Conservation (phyloP, 1,139 yeast genomes). For the Sugiyamaella grinbergsii region DNA sequence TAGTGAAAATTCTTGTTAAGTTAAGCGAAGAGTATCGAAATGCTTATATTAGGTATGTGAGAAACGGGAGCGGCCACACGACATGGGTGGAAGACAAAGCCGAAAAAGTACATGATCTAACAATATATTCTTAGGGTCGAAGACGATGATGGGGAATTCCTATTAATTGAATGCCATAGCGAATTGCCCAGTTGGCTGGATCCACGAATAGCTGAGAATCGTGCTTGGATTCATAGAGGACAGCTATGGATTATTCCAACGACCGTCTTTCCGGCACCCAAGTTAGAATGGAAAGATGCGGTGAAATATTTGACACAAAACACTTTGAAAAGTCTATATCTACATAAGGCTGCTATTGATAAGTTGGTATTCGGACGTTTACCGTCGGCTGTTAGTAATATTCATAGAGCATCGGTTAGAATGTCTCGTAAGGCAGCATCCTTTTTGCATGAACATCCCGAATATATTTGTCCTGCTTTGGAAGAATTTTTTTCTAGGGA, state of each 20-base stretch:
- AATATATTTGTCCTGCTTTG: conserved; percentile 25
- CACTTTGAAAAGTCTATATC: not conserved
- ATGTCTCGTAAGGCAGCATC: conserved; percentile 30
- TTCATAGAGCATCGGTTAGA: conserved; percentile 25
- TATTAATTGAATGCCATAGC: conserved; percentile 54
- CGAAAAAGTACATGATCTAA: not conserved
- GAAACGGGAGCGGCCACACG: not conserved
- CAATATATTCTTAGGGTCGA: conserved; percentile 35
- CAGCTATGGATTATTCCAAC: conserved; percentile 32
- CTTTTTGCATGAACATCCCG: conserved; percentile 28
- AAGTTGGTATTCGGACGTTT: not conserved
- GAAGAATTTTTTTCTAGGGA: conserved; percentile 18
- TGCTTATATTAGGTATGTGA: conserved; percentile 46
- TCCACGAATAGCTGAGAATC: conserved; percentile 47
- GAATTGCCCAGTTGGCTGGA: conserved; percentile 50
- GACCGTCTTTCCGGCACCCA: conserved; percentile 18
- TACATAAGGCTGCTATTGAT: not conserved
- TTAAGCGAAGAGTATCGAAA: conserved; percentile 44
- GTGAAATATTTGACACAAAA: conserved; percentile 5
- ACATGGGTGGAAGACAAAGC: not conserved
- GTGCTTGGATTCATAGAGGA: conserved; percentile 41
- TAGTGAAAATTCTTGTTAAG: conserved; percentile 47
- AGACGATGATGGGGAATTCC: conserved; percentile 61
- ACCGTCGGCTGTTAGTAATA: conserved; percentile 8
- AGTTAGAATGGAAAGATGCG: conserved; percentile 13